phyloP scores from a whole-genome alignment of 176 grass and related monocot species.

The Puccinellia tenuiflora region DNA sequence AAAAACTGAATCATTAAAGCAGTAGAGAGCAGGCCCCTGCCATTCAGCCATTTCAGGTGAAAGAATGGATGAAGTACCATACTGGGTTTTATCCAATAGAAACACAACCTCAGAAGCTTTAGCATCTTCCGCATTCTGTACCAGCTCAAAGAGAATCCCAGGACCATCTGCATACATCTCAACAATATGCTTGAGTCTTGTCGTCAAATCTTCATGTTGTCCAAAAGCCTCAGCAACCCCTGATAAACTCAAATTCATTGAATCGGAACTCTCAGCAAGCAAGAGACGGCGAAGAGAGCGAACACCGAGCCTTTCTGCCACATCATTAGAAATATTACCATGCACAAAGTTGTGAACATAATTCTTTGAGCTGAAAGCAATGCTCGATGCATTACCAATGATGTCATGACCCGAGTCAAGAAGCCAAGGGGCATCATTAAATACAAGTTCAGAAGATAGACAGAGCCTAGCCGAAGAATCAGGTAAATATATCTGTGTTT shows the following conservation, averaged over 20 bases:
- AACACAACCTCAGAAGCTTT: slow-evolving; percentile 96
- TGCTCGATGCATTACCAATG: slow-evolving; percentile 41
- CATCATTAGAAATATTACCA: slow-evolving; percentile 92
- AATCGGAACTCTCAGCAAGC: slow-evolving; percentile 98
- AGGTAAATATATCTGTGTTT: slow-evolving; percentile 83
- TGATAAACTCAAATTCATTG: slow-evolving; percentile 95
- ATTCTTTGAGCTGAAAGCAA: slow-evolving; percentile 49
- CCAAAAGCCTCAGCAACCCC: slow-evolving; percentile 97
- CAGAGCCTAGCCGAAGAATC: slow-evolving; percentile 84
- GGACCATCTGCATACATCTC: slow-evolving; percentile 99
- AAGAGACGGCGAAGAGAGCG: slow-evolving; percentile 88
- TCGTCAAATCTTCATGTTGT: slow-evolving; percentile 97
- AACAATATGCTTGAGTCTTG: slow-evolving; percentile 89
- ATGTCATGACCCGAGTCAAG: slow-evolving; percentile 61
- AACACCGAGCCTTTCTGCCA: slow-evolving; percentile 90
- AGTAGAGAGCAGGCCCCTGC: slow-evolving; percentile 97
- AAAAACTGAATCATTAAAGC: slow-evolving; percentile 94
- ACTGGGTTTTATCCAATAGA: slow-evolving; percentile 92
- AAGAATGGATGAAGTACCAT: slow-evolving; percentile 95
- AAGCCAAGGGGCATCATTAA: slow-evolving; percentile 97
- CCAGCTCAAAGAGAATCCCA: slow-evolving; percentile 95
- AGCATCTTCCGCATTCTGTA: slow-evolving; percentile 98
- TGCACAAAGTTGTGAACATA: slow-evolving; percentile 97
- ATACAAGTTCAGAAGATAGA: slow-evolving; percentile 85
- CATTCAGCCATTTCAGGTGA: slow-evolving; percentile 99